Evolutionary conservation across 768 basidiomycete species (phyloP).

Genomic region (Tulasnella calospora): DNA sequence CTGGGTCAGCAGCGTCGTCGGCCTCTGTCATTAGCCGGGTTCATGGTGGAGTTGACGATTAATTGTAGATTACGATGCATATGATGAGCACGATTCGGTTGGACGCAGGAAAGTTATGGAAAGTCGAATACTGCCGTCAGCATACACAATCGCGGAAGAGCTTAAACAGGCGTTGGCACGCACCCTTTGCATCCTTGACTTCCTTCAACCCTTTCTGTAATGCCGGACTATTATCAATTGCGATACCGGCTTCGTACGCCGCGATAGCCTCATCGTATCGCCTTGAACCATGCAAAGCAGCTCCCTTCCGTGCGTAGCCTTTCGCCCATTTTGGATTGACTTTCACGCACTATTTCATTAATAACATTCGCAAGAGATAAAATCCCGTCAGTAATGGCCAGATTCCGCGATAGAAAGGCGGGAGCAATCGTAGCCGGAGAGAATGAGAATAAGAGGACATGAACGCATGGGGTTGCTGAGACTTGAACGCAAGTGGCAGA

Average conservation of each 20-base stretch:
- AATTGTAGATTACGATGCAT: neutral
- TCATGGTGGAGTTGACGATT: neutral
- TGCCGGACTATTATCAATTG: constrained; percentile 71
- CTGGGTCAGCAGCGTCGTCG: constrained; percentile 44
- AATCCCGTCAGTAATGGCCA: no score
- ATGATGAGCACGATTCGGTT: neutral
- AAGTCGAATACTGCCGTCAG: constrained; percentile 2
- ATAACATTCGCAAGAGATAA: neutral
- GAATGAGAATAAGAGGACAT: neutral
- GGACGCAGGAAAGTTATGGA: neutral
- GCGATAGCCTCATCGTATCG: constrained; percentile 78
- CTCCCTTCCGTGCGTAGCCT: constrained; percentile 87
- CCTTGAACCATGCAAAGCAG: constrained; percentile 79
- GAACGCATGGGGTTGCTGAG: neutral
- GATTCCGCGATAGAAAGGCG: neutral
- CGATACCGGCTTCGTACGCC: constrained; percentile 76
- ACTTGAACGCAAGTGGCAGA: neutral
- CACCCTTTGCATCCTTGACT: constrained; percentile 79
- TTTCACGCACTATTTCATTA: constrained; percentile 41
- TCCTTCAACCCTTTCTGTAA: constrained; percentile 84
- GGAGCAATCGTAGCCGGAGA: neutral
- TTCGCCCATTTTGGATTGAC: constrained; percentile 81
- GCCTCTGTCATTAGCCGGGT: constrained; percentile 34
- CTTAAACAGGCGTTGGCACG: constrained; percentile 29
- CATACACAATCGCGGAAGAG: neutral